Evolutionary conservation across 805 yeast species (phyloP), one percentile per base, ranked within the genome.

Genomic region (Saccharomycopsis amapae): DNA sequence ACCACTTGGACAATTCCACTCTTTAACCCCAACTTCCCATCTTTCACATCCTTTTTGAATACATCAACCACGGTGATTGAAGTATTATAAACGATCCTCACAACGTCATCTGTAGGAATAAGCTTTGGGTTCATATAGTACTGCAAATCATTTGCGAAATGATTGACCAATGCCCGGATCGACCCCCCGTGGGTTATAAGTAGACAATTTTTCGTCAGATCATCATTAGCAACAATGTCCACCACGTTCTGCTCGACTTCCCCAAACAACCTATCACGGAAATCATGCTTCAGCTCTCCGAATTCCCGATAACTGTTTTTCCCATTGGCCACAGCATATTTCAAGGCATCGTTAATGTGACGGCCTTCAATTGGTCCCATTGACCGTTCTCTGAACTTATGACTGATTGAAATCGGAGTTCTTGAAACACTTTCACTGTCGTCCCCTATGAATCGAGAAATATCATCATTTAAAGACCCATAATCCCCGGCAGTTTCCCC

Each of bases 351-450:
- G 24, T 58, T 61, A 28, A 85, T 66, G 38, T 69, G 66, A 85
- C 82, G 77, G 2, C 94, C 94, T 60, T 86, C 85, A 24, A 81
- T 80, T 6, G 69, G 72, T 1, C 95, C 95, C 94, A 86, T 84
- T 42, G 66, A 60, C 38, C 95, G 68, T 56, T 86, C 96, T 53
- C 96, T 69, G 34, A 83, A 65, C n/a, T n/a, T n/a, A n/a, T n/a
- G n/a, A n/a, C n/a, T n/a, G n/a, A n/a, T n/a, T n/a, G n/a, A n/a
- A n/a, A n/a, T n/a, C n/a, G 22, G 67, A 65, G 6, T 58, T 50
- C n/a, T 75, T 68, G 31, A 52, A 60, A 18, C 60, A 54, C 38
- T 5, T 28, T 10, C 32, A 28, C 10, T 28, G 10, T 28, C n/a
- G 32, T 12, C 10, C 13, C 10, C 32, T n/a, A 28, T n/a, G 32